phyloP scores from a whole-genome alignment of 768 basidiomycete genomes.

The Lentinula detonsa region DNA sequence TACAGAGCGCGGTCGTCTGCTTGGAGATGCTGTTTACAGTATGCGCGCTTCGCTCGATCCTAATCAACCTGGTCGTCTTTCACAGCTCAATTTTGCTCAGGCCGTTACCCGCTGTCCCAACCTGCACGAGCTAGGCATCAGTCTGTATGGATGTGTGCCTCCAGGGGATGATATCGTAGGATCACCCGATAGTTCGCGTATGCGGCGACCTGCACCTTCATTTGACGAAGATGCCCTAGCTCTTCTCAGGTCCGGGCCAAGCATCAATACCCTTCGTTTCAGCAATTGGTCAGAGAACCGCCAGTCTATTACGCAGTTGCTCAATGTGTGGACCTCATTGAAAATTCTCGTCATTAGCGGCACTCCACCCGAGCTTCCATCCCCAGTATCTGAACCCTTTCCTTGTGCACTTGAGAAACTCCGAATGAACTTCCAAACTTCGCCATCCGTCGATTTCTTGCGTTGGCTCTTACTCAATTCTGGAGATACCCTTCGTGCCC shows the following conservation, averaged over 20 bases:
- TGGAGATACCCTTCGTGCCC: slow-evolving; percentile 34
- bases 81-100: slow-evolving; percentile 49
- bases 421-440: slow-evolving; percentile 59
- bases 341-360: slow-evolving; percentile 53
- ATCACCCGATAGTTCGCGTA: slow-evolving; percentile 37
- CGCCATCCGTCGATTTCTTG: slow-evolving; percentile 57
- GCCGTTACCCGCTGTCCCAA: slow-evolving; percentile 57
- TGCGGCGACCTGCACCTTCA: slow-evolving; percentile 44
- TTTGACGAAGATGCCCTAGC: slow-evolving; percentile 48
- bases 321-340: slow-evolving; percentile 57
- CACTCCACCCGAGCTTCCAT: slow-evolving; percentile 42
- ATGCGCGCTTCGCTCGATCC: slow-evolving; percentile 58
- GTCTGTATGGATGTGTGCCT: slow-evolving; percentile 52
- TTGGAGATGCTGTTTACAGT: slow-evolving; percentile 47
- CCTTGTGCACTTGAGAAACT: slow-evolving; percentile 45
- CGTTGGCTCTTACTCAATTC: slow-evolving; percentile 67
- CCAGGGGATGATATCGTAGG: slow-evolving; percentile 48
- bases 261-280: slow-evolving; percentile 49
- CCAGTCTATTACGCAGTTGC: slow-evolving; percentile 50
- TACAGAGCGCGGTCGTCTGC: slow-evolving; percentile 40
- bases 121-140: slow-evolving; percentile 46
- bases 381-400: slow-evolving; percentile 36
- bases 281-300: slow-evolving; percentile 69
- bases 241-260: slow-evolving; percentile 48
- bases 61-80: slow-evolving; percentile 57